Evolutionary conservation across 352 stramenopile genomes (phyloP), one percentile per base, ranked within the genome.

Genomic region (Hyaloperonospora arabidopsidis): DNA sequence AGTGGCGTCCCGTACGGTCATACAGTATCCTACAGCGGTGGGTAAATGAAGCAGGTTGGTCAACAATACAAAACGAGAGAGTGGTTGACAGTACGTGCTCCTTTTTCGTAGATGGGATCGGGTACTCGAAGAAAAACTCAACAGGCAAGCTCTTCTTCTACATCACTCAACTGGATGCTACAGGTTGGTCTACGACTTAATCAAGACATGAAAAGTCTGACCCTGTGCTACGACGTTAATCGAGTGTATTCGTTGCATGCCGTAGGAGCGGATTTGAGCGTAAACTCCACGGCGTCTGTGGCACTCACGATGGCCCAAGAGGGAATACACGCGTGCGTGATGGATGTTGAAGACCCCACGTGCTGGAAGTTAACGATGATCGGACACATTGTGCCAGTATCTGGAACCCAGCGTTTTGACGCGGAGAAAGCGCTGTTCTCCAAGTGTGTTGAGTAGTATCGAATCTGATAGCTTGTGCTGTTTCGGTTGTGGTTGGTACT

Each of bases 81-180:
- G 6, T 21, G 12, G 3, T 8, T 28, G 29, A 28, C 14, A n/a
- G 14, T 15, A 32, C 40, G 7, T n/a, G 19, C 19, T n/a, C 21
- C 15, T 3, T 17, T 32, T 2, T 25, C 7, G 40, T 12, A 89
- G 79, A 90, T 52, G 74, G 77, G 13, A 52, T 85, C 10, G 79
- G 75, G 28, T 71, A 65, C 19, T 50, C 63, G 10, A 63, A 78
- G 7, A 54, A 72, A 13, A 73, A 74, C 5, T 69, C 80, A 1
- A 88, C 75, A 13, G 77, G 77, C 17, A 63, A 83, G 34, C 34
- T 90, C 2, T 90, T 77, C 57, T 87, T 90, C 51, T 90, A 86
- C 59, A 57, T 87, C 19, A 87, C 76, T 17, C 43, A 49, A 15
- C 57, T 85, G 66, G 80, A 87, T 63, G 46, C 55, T 40, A 35